Base-by-base conservation (phyloP, 768 basidiomycete genomes). In the Dictyophora rubrovolvata region DNA sequence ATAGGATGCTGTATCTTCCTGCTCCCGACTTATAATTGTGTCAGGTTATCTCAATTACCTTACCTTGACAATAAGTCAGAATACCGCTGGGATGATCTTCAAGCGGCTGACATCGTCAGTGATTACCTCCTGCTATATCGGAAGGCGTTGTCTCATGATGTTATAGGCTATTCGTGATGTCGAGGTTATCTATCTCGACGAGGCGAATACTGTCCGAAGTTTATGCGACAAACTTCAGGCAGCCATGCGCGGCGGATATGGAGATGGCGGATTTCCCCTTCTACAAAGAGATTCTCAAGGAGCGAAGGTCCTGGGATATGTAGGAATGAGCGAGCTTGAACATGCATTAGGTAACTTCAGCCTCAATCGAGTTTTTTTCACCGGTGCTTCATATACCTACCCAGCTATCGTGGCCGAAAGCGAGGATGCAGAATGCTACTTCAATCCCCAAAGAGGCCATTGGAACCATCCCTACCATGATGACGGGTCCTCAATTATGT, bases 31-130 rank as follows among this genome's bases (percentile, higher is more conserved):
- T 35, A 53, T 51, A n/a, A 18, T 16, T 28, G n/a, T 14, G 18
- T 21, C 23, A 84, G 83, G 34, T 78, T 97, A 23, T 82, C 83
- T 48, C 85, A 94, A 69, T 79, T 98, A 11, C 96, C 96, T 0
- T 98, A 92, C 69, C 80, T 99, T 61, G 92, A 98, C 68, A 75
- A 84, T 49, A 98, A 95, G 71, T 84, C 87, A 62, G 86, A 93
- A 65, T 91, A 95, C 67, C 72, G 89, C 21, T 97, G 93, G 91
- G 90, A 86, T 0, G 76, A 76, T 35, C 74, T 84, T 11, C 82
- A 85, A 57, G 85, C 93, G 53, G 77, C 72, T 48, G 90, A 95
- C 66, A 86, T 91, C 56, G 91, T 93, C 67, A 54, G 88, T 73
- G 17, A 35, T 20, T 49, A 8, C 52, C 47, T 49, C 36, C n/a